Evolutionary conservation across 805 yeast species (phyloP), one percentile per base, ranked within the genome.

Genomic region (Myxozyma mucilagina): DNA sequence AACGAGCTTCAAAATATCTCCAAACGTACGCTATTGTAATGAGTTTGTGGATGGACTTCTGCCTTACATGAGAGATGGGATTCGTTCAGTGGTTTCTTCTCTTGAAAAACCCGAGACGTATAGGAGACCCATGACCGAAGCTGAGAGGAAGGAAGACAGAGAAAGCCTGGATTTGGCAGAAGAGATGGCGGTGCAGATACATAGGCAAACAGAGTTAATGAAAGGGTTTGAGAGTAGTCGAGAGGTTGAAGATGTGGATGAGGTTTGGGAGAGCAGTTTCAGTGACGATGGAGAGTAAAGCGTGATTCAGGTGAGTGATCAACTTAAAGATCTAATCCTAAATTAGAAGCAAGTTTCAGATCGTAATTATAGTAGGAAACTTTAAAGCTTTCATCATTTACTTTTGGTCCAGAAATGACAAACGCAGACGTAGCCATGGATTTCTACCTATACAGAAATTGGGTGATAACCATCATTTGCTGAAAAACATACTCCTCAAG

Each of bases 181-280:
- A n/a, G 20, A 49, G 38, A 32, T 32, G 14, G 43, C 43, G 31
- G 10, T 14, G 20, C 53, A 49, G 29, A 18, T 34, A 14, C 43
- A 49, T 6, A 16, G 53, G 44, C 53, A 49, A 3, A 24, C 43
- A 13, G 29, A 35, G 16, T 9, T 35, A 13, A 49, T 49, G 53
- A 35, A 49, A 16, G 53, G 42, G 39, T 49, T 49, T 36, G 32
- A 18, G 10, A 18, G 24, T 10, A n/a, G 43, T 5, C 42, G 53
- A 5, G 53, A 49, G n/a, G 32, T 49, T 35, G 53, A 43, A n/a
- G 53, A 49, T 20, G 43, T 10, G 16, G 53, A 49, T 13, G 32
- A 49, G 32, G 14, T 18, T 10, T 49, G 53, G 53, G 32, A 49
- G 8, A 32, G 24, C 2, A 49, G 53, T 4, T 49, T 49, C 35